phyloP scores from a whole-genome alignment of 805 yeast species.

The Nakazawaea peltata region DNA sequence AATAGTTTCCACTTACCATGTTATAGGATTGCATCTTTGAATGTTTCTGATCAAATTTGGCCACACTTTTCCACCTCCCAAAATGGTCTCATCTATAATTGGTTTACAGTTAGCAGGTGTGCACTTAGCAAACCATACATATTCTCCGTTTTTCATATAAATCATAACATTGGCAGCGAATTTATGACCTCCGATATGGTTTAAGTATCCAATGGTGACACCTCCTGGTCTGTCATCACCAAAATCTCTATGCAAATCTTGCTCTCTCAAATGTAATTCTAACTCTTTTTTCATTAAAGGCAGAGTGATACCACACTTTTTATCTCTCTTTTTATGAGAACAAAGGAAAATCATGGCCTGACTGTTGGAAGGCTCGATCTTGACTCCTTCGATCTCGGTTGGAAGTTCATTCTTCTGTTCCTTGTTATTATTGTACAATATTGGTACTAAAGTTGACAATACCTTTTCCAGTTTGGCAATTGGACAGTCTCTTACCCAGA shows the following conservation, averaged over 20 bases:
- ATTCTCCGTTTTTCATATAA: slow-evolving; percentile 64
- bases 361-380: slow-evolving; percentile 29
- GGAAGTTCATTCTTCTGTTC: slow-evolving; percentile 12
- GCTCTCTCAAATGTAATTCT: slow-evolving; percentile 62
- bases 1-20: slow-evolving; percentile 31
- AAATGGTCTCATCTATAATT: slow-evolving; percentile 67
- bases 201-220: slow-evolving; percentile 58
- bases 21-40: slow-evolving; percentile 44
- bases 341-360: slow-evolving; percentile 62
- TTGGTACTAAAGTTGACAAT: slow-evolving; percentile 34
- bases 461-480: slow-evolving; percentile 34
- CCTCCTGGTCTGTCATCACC: slow-evolving; percentile 76
- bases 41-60: slow-evolving; percentile 57
- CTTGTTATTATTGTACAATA: slow-evolving; percentile 22
- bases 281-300: slow-evolving; percentile 80
- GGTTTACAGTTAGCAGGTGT: slow-evolving; percentile 69
- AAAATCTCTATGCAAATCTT: slow-evolving; percentile 65
- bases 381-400: slow-evolving; percentile 20
- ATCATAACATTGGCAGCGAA: slow-evolving; percentile 84
- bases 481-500: slow-evolving; percentile 52
- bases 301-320: slow-evolving; percentile 89
- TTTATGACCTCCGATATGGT: slow-evolving; percentile 96
- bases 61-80: slow-evolving; percentile 63
- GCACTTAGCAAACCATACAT: slow-evolving; percentile 84
- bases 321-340: slow-evolving; percentile 87